Percentiles rank a stretch among this genome's conserved stretches.
Conservation (phyloP, 2,329 filamentous ascomycete genomes). For the Malbranchea zuffiana region DNA sequence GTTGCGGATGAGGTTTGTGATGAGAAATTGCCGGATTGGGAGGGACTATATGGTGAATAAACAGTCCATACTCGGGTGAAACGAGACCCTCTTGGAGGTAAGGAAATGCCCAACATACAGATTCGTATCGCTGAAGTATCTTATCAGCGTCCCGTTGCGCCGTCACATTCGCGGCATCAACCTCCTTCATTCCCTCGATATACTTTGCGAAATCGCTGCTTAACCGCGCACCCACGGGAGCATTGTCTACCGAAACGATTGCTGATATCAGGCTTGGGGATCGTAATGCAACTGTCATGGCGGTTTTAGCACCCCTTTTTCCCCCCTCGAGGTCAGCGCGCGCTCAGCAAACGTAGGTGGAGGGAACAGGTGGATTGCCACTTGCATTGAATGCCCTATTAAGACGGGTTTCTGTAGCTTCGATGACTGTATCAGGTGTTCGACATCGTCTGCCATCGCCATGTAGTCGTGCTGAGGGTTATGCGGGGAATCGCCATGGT, state of each 20-base stretch:
- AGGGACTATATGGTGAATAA: slow-evolving; percentile 44
- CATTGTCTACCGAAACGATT: slow-evolving; percentile 76
- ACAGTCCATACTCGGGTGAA: not conserved
- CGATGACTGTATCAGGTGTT: slow-evolving; percentile 60
- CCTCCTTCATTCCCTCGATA: slow-evolving; percentile 59
- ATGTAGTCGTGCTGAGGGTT: slow-evolving; percentile 60
- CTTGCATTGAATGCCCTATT: slow-evolving; percentile 80
- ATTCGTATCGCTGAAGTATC: slow-evolving; percentile 64
- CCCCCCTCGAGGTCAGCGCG: not conserved
- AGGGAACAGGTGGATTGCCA: not conserved
- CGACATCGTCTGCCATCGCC: slow-evolving; percentile 71
- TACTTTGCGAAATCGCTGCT: slow-evolving; percentile 55
- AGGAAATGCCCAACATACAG: slow-evolving; percentile 35
- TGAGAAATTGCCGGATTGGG: slow-evolving; percentile 76
- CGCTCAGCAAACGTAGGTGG: not conserved
- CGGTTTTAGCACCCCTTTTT: slow-evolving; percentile 68
- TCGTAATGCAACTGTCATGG: slow-evolving; percentile 68
- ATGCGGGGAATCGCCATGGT: slow-evolving; percentile 84
- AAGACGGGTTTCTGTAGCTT: slow-evolving; percentile 53
- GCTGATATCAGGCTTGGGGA: slow-evolving; percentile 54
- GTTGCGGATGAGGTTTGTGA: slow-evolving; percentile 65
- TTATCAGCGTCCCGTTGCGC: slow-evolving; percentile 68
- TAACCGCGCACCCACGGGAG: slow-evolving; percentile 65
- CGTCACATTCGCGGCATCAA: slow-evolving; percentile 58
- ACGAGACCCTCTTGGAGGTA: not conserved